phyloP scores from a whole-genome alignment of 1,139 yeast genomes.

The Saccharomyces uvarum region DNA sequence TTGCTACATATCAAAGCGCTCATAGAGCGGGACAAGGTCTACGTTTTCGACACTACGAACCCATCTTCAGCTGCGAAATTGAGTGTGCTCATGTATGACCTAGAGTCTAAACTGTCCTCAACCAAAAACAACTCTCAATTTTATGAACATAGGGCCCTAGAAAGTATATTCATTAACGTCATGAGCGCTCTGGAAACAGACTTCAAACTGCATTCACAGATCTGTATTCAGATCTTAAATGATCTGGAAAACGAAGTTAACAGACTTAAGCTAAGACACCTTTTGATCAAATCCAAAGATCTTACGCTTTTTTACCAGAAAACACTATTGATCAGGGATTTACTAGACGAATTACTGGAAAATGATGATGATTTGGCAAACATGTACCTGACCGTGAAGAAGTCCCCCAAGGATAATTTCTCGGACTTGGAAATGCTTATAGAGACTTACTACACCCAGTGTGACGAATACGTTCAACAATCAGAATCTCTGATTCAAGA shows the following conservation, averaged over 20 bases:
- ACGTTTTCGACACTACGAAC: slow-evolving; percentile 67
- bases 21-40: slow-evolving; percentile 69
- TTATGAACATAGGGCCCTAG: slow-evolving; percentile 86
- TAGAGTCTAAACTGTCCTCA: slow-evolving; percentile 66
- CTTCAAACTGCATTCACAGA: slow-evolving; percentile 59
- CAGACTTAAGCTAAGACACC: slow-evolving; percentile 55
- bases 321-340: slow-evolving; percentile 58
- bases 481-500: slow-evolving; percentile 76
- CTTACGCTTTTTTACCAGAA: slow-evolving; percentile 62
- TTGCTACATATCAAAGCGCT: slow-evolving; percentile 81
- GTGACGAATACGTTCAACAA: slow-evolving; percentile 94
- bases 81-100: slow-evolving; percentile 77
- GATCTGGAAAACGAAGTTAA: slow-evolving; percentile 67
- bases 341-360: slow-evolving; percentile 67
- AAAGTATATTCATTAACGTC: slow-evolving; percentile 78
- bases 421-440: slow-evolving; percentile 82
- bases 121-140: slow-evolving; percentile 25
- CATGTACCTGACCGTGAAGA: slow-evolving; percentile 54
- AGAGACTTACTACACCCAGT: slow-evolving; percentile 89
- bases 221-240: slow-evolving; percentile 57
- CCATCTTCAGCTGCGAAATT: slow-evolving; percentile 54
- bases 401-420: slow-evolving; percentile 39
- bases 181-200: slow-evolving; percentile 81
- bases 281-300: slow-evolving; percentile 59
- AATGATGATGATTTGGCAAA: slow-evolving; percentile 85